Conservation (phyloP, 257 asterid species). For the Ilex asprella region DNA sequence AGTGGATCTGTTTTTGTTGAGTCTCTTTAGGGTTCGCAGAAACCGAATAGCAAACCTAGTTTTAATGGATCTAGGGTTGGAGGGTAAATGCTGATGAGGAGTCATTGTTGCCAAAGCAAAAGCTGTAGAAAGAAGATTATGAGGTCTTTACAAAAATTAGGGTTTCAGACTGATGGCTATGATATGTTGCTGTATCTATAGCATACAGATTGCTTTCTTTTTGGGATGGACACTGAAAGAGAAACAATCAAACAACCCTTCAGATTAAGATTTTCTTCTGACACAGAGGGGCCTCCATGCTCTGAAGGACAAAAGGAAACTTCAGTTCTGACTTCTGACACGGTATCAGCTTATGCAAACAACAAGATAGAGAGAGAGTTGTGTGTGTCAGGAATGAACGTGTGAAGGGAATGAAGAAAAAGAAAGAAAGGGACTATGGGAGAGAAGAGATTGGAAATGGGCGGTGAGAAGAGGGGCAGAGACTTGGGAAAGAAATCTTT, state of each 20-base stretch:
- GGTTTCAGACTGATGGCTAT: constrained; percentile 23
- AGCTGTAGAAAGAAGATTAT: not conserved
- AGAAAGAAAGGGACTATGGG: not conserved
- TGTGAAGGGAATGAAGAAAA: constrained; percentile 40
- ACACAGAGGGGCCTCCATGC: constrained; percentile 52
- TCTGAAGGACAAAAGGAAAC: constrained; percentile 39
- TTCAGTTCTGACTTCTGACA: constrained; percentile 35
- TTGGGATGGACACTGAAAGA: constrained; percentile 7
- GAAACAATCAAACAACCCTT: not conserved
- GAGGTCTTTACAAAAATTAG: constrained; percentile 14
- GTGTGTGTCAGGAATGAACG: constrained; percentile 1
- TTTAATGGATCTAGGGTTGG: constrained; percentile 34
- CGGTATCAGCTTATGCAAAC: constrained; percentile 38
- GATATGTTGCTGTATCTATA: not conserved
- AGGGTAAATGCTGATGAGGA: not conserved
- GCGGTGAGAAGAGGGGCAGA: constrained; percentile 36
- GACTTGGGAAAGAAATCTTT: constrained; percentile 39
- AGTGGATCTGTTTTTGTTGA: constrained; percentile 14
- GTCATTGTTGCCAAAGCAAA: constrained; percentile 10
- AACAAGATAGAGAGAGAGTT: constrained; percentile 10
- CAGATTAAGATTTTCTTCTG: constrained; percentile 55
- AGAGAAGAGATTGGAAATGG: constrained; percentile 44
- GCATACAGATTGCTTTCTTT: not conserved
- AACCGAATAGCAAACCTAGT: constrained; percentile 46
- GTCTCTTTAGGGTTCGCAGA: constrained; percentile 38